A percentile compares a stretch with the other conserved stretches of the same genome.
Conservation (phyloP, 2,329 filamentous ascomycete genomes). For the Alternaria hordeiaustralica region DNA sequence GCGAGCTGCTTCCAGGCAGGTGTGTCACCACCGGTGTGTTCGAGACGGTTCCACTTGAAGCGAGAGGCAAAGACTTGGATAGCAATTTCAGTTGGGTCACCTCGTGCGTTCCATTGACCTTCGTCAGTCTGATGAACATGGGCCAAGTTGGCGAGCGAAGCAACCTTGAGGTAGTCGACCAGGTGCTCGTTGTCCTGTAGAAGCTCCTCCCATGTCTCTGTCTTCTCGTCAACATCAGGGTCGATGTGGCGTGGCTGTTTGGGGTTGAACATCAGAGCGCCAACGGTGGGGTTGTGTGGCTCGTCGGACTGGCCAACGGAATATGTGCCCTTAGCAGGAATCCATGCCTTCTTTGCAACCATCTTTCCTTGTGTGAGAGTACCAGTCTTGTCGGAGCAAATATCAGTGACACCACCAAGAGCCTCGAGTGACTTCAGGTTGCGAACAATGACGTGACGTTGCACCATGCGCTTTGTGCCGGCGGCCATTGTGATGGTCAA, state of each 20-base stretch:
- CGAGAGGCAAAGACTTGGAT: slow-evolving; percentile 75
- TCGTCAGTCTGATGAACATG: slow-evolving; percentile 1
- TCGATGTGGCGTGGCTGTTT: slow-evolving; percentile 33
- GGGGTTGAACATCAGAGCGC: slow-evolving; percentile 37
- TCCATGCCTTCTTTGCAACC: slow-evolving; percentile 45
- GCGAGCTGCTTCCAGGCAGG: slow-evolving; percentile 52
- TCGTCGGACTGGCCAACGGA: slow-evolving; percentile 37
- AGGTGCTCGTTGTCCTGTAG: slow-evolving; percentile 36
- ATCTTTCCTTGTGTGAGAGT: slow-evolving; percentile 46
- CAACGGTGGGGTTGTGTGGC: slow-evolving; percentile 42
- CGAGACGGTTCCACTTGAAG: slow-evolving; percentile 60
- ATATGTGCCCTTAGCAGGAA: slow-evolving; percentile 43
- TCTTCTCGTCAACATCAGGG: slow-evolving; percentile 36
- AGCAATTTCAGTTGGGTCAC: slow-evolving; percentile 68
- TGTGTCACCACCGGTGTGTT: neutral
- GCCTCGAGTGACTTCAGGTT: slow-evolving; percentile 48
- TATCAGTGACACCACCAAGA: slow-evolving; percentile 46
- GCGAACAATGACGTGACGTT: slow-evolving; percentile 45
- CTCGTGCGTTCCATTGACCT: slow-evolving; percentile 38
- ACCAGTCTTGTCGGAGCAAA: slow-evolving; percentile 44
- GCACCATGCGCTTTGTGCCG: slow-evolving; percentile 46
- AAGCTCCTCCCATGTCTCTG: slow-evolving; percentile 29
- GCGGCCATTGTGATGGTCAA: slow-evolving; percentile 49
- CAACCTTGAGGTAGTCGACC: slow-evolving; percentile 41
- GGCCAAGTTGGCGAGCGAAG: slow-evolving; percentile 42